Evolutionary conservation across 768 basidiomycete genomes (phyloP), one percentile per base, ranked within the genome.

Genomic region (Austroboletus eburneus): DNA sequence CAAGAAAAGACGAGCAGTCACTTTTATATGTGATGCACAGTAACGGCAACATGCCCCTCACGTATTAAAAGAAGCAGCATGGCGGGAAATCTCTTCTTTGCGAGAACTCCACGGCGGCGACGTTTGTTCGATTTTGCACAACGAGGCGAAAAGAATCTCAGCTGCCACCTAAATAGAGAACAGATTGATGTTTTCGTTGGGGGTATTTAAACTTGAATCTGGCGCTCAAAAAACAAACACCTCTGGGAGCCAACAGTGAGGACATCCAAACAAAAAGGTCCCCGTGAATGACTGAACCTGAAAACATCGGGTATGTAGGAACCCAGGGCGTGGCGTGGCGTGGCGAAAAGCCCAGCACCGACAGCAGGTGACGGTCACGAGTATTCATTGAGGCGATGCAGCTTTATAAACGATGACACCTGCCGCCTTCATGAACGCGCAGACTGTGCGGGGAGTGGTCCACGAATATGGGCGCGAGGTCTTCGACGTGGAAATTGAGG

Each of bases 61-160:
- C 55, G 56, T 56, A 56, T 61, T 51, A 61, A 45, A 65, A 60
- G 66, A 55, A 55, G 55, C 42, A 30, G 49, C 52, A 43, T 44
- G 48, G 52, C 46, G 42, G 63, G 52, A 55, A 52, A 54, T 49
- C 39, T 50, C 64, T 43, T 48, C 33, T 35, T 50, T 49, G 35
- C 57, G 57, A 57, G 47, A 63, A 57, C 30, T 38, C 25, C 39
- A 46, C 38, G 3, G 23, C n/a, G 35, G 34, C 43, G 32, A 27
- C 17, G 41, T 18, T 41, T 44, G 34, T 23, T 36, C 38, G 13
- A 29, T 42, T 37, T 32, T 29, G 46, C 50, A 24, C 50, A 21
- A 32, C 40, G n/a, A 27, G 22, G 23, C 50, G 17, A 27, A 40
- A n/a, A 23, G 18, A 21, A 12, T 32, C 4, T 3, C 27, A 22